Percentiles rank a stretch among this genome's conserved stretches.
These are phyloP conservation scores for Hamamelis virginiana DNA, from an alignment of 164 flowering plant genomes.

Conservation along the genomic window DNA sequence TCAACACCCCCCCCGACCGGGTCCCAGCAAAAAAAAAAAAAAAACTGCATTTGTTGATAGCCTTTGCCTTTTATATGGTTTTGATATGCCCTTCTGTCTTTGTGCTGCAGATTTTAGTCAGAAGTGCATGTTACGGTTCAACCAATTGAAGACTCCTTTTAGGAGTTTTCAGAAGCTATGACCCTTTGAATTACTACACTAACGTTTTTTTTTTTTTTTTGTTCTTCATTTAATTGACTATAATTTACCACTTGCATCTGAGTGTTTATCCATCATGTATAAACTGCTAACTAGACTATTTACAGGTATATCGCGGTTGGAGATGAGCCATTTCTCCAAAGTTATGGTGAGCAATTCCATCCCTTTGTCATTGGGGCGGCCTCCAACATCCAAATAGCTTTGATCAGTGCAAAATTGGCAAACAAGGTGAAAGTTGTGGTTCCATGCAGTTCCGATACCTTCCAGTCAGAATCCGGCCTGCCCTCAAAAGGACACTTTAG, in stretches of 20 bases:
- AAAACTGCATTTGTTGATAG: no score
- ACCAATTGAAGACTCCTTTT: background rate
- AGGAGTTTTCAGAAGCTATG: background rate
- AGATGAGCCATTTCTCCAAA: constrained; percentile 77
- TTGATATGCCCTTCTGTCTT: no score
- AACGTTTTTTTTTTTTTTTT: background rate
- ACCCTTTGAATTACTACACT: background rate
- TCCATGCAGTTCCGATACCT: constrained; percentile 74
- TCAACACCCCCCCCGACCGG: no score
- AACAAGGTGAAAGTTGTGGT: constrained; percentile 71
- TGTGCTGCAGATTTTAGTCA: no score
- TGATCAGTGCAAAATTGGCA: constrained; percentile 56
- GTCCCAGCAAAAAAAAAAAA: no score
- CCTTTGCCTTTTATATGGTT: no score
- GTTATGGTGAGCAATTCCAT: constrained; percentile 60
- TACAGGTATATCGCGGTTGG: constrained; percentile 86
- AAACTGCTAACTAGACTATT: background rate
- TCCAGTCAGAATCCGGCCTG: constrained; percentile 48
- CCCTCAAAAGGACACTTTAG: constrained; percentile 80
- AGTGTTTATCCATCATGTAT: background rate
- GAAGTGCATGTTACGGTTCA: background rate
- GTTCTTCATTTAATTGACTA: background rate
- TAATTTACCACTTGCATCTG: background rate
- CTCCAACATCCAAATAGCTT: constrained; percentile 66
- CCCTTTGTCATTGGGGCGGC: constrained; percentile 79